Evolutionary conservation across 2,329 filamentous ascomycete genomes (phyloP).

Genomic region (Epichloe scottii): DNA sequence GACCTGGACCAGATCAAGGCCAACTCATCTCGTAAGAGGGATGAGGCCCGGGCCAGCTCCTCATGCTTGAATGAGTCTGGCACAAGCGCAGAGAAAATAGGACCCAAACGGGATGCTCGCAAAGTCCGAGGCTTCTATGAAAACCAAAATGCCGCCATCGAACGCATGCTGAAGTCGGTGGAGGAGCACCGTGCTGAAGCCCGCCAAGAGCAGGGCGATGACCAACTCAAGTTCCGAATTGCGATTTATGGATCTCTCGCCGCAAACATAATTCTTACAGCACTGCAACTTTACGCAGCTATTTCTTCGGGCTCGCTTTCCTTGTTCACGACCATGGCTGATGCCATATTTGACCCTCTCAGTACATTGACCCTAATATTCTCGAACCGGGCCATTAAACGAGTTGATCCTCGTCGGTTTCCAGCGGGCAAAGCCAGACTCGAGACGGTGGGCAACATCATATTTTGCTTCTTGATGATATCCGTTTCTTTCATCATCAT

Average conservation of each 20-base stretch:
- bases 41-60: constrained; percentile 20
- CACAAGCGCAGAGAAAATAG: constrained; percentile 4
- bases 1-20: constrained; percentile 70
- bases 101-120: constrained; percentile 26
- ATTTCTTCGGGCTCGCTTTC: constrained; percentile 81
- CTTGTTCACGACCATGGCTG: constrained; percentile 94
- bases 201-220: constrained; percentile 65
- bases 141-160: constrained; percentile 84
- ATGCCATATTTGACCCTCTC: constrained; percentile 84
- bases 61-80: neutral
- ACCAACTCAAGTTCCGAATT: constrained; percentile 63
- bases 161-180: constrained; percentile 81
- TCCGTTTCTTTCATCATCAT: constrained; percentile 86
- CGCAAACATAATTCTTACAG: constrained; percentile 69
- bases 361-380: constrained; percentile 81
- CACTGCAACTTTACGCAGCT: constrained; percentile 80
- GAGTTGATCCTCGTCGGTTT: constrained; percentile 75
- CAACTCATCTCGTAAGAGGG: constrained; percentile 68
- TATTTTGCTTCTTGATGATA: constrained; percentile 94
- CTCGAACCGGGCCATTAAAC: constrained; percentile 75
- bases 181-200: constrained; percentile 81
- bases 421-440: constrained; percentile 88
- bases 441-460: constrained; percentile 90
- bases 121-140: constrained; percentile 75
- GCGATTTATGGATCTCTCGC: constrained; percentile 56